These are phyloP conservation scores for Epithemia pelagica DNA, from an alignment of 108 stramenopile species.

Conservation along the genomic window DNA sequence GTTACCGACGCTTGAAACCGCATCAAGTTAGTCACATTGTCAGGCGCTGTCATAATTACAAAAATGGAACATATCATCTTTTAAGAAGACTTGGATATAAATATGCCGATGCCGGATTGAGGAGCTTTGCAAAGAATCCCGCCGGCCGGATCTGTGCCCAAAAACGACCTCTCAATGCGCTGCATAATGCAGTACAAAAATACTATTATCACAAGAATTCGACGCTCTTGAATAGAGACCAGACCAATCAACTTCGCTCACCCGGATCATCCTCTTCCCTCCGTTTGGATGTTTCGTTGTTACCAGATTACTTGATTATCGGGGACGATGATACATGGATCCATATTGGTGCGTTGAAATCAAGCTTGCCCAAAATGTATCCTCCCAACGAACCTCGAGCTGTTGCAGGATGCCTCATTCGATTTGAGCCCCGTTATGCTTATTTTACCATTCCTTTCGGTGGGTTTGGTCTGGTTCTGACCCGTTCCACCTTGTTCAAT, in stretches of 20 bases:
- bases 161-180: slow-evolving; percentile 22
- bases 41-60: background rate
- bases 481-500: slow-evolving; percentile 13
- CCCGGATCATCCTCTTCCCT: background rate
- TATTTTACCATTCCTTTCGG: slow-evolving; percentile 39
- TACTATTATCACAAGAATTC: no score
- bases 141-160: slow-evolving; percentile 52
- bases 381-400: slow-evolving; percentile 5
- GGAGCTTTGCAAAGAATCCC: slow-evolving; percentile 14
- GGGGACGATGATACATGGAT: slow-evolving; percentile 38
- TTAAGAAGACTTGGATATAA: background rate
- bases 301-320: slow-evolving; percentile 38
- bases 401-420: slow-evolving; percentile 29
- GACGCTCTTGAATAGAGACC: no score
- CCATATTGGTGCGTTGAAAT: slow-evolving; percentile 8
- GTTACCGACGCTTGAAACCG: background rate
- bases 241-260: no score
- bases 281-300: background rate
- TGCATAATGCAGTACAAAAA: background rate
- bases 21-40: background rate
- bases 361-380: slow-evolving; percentile 2
- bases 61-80: background rate
- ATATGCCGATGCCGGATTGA: background rate
- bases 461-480: slow-evolving; percentile 34
- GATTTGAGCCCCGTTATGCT: background rate